Conservation (phyloP, 805 yeast genomes). For the Pachysolen tannophilus region DNA sequence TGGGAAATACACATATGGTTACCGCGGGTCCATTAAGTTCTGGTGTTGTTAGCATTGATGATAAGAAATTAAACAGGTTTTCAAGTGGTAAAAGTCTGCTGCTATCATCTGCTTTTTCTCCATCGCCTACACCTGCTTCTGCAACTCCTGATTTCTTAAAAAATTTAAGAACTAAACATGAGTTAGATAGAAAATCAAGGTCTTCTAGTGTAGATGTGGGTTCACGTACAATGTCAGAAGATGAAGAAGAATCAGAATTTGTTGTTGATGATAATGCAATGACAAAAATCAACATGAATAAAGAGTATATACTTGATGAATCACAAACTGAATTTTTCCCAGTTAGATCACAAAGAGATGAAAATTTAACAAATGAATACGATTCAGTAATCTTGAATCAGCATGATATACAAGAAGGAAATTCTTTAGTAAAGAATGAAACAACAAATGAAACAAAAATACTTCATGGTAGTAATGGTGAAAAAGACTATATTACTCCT, state of each 20-base stretch:
- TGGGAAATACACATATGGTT: conserved; percentile 53
- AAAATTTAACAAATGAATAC: conserved; percentile 29
- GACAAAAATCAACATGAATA: conserved; percentile 55
- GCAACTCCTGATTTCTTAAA: conserved; percentile 36
- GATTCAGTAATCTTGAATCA: conserved; percentile 18
- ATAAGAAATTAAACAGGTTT: conserved; percentile 10
- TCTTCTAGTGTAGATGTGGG: not conserved
- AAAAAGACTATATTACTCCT: too few relatives aligned
- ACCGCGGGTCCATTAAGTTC: conserved; percentile 69
- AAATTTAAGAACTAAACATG: conserved; percentile 22
- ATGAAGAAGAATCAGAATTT: conserved; percentile 24
- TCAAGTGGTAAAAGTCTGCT: conserved; percentile 4
- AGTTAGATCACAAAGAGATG: conserved; percentile 55
- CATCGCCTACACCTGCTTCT: conserved; percentile 24
- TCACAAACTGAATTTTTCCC: conserved; percentile 58
- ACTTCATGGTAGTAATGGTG: not conserved
- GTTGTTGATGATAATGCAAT: conserved; percentile 25
- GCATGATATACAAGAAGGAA: conserved; percentile 9
- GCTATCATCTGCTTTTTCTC: conserved; percentile 12
- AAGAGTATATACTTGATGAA: conserved; percentile 43
- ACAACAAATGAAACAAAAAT: conserved; percentile 3
- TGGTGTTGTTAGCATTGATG: conserved; percentile 45
- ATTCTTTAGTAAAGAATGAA: conserved; percentile 15
- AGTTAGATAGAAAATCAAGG: too few relatives aligned
- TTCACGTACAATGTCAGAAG: conserved; percentile 10